phyloP scores from a whole-genome alignment of 148 eudicot species.

The Selenicereus undatus region DNA sequence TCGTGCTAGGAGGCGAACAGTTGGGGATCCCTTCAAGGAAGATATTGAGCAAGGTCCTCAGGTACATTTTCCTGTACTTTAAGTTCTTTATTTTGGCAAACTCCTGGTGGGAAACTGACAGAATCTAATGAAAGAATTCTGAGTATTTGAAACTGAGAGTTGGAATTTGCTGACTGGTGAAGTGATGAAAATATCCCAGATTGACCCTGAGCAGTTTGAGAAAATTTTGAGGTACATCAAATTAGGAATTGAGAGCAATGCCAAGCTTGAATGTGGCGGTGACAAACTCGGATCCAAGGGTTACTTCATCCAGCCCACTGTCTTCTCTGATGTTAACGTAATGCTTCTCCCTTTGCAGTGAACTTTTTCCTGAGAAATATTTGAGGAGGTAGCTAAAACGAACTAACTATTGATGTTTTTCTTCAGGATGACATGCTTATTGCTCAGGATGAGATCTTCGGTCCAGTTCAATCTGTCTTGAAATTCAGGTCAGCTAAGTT shows the following conservation, averaged over 20 bases:
- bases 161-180: not conserved
- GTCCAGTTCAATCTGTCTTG: slow-evolving; percentile 88
- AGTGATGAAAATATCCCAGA: slow-evolving; percentile 40
- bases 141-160: not conserved
- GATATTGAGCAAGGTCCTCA: slow-evolving; percentile 98
- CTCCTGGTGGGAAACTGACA: not conserved
- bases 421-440: slow-evolving; percentile 84
- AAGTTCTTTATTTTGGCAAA: not conserved
- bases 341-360: not conserved
- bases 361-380: not conserved
- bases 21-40: slow-evolving; percentile 89
- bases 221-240: slow-evolving; percentile 73
- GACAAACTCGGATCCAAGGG: slow-evolving; percentile 70
- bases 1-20: slow-evolving; percentile 68
- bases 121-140: too few species aligned
- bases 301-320: slow-evolving; percentile 83
- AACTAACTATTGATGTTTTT: not conserved
- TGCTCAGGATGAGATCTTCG: slow-evolving; percentile 91
- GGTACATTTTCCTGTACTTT: slow-evolving; percentile 32
- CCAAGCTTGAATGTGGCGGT: slow-evolving; percentile 94
- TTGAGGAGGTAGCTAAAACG: not conserved
- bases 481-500: slow-evolving; percentile 66
- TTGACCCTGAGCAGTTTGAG: slow-evolving; percentile 74
- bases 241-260: slow-evolving; percentile 71
- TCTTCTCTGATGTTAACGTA: slow-evolving; percentile 91